Conservation (phyloP, 805 yeast species). For the Saturnispora gosingensis region DNA sequence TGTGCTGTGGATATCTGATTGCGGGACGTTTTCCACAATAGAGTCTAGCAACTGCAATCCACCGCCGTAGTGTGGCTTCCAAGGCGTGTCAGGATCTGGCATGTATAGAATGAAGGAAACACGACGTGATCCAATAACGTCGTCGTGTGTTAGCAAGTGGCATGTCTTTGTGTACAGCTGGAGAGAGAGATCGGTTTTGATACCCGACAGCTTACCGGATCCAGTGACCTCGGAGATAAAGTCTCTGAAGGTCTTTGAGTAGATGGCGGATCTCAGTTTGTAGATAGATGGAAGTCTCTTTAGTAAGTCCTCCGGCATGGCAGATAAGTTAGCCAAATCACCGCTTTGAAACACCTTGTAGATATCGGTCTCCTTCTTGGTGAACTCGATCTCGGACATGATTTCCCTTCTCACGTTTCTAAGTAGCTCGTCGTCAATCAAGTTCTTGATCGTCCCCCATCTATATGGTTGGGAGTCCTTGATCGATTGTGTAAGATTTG, state of each 20-base stretch:
- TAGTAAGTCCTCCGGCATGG: conserved; percentile 68
- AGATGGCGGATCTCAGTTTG: conserved; percentile 77
- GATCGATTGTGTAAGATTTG: conserved; percentile 35
- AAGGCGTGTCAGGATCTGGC: conserved; percentile 81
- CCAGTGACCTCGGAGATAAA: conserved; percentile 69
- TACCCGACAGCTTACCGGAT: conserved; percentile 84
- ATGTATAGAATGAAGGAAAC: conserved; percentile 87
- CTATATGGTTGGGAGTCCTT: conserved; percentile 63
- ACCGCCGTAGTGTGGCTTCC: conserved; percentile 95
- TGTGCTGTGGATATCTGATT: conserved; percentile 57
- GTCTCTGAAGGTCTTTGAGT: conserved; percentile 78
- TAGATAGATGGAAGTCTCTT: conserved; percentile 64
- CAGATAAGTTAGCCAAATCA: conserved; percentile 86
- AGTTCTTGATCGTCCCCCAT: conserved; percentile 76
- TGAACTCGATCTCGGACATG: conserved; percentile 73
- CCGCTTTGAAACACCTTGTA: conserved; percentile 87
- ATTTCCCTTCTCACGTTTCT: conserved; percentile 81
- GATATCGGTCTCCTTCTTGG: conserved; percentile 93
- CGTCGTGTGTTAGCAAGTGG: conserved; percentile 92
- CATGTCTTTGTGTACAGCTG: conserved; percentile 90
- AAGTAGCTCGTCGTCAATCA: conserved; percentile 69
- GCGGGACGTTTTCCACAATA: conserved; percentile 81
- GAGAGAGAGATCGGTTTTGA: conserved; percentile 84
- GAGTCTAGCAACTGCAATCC: conserved; percentile 81
- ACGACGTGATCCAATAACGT: conserved; percentile 91